Base-by-base conservation (phyloP, 805 yeast genomes). In the Metschnikowia baotianmanensis region DNA sequence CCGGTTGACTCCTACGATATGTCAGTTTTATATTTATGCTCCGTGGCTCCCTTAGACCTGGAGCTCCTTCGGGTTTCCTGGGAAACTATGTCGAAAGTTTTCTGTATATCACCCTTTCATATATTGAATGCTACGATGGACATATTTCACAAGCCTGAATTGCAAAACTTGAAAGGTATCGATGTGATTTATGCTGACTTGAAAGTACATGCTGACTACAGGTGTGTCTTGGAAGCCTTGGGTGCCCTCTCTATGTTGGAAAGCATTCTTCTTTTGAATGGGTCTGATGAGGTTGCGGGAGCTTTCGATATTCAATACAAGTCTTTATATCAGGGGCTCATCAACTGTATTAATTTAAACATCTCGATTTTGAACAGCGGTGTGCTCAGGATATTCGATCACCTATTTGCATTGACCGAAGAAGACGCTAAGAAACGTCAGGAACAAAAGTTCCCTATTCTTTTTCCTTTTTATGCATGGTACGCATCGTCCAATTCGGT, bases 11-110 rank as follows among this genome's bases (percentile, higher is more conserved):
- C 57, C n/a, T 56, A 75, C 19, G 58, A 52, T 16, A 58, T 60
- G 5, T 58, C 69, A 1, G 54, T 79, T 3, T 67, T 66, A 38
- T 65, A 77, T 11, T 51, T 80, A 6, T 72, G 82, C 45, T 74
- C 74, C 2, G 59, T 72, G 1, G 43, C 55, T 6, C 42, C 46
- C 9, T 48, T 67, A 22, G 65, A 69, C 13, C 58, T 66, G 7
- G 53, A 60, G 4, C 61, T 73, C 25, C 53, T 55, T 7, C 63
- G 58, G 5, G 29, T 59, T 6, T 59, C 71, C 1, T 68, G 73
- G 63, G 63, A 64, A 4, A 58, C 72, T 3, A 57, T 77, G 7
- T 50, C 53, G 12, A 63, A 63, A 28, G 51, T 82, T 17, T 54
- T 63, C 11, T 42, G 50, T 11, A 68, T 71, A 13, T 70, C 67